Evolutionary conservation across 2,329 filamentous ascomycete species (phyloP), one percentile per base, ranked within the genome.

Genomic region (Plenodomus lindquistii): DNA sequence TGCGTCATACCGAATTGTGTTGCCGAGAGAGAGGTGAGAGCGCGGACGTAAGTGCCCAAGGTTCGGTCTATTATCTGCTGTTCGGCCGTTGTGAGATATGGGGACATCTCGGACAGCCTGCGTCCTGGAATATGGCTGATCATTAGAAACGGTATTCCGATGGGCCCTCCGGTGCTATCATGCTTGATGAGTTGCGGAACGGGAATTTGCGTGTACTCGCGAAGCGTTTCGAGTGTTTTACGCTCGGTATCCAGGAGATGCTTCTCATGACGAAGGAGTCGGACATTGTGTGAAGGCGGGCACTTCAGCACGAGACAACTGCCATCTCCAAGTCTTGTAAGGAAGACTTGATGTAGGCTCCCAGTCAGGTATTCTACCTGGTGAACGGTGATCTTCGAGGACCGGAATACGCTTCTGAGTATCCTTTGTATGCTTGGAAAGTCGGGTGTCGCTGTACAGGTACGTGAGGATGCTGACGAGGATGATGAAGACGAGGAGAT

Each of bases 1-100:
- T 75, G 73, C 8, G 78, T 67, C n/a, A 75, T 65, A 2, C 82
- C 82, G 57, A 83, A 85, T 2, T 72, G 70, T 2, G 72, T 65
- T 4, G 79, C 77, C 9, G 73, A 72, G 31, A 81, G 69, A 17
- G 75, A 67, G 2, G 73, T 71, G 34, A 83, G 73, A 11, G 65
- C 63, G 20, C 73, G 72, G 7, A 78, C 63, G 46, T 73, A 67
- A 15, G 59, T 46, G 3, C 76, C 76, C 1, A 78, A 55, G 29
- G 71, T 70, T 20, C 64, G 65, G 45, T 78, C 74, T 38, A 78
- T 73, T 10, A 52, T 52, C 1, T 55, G 64, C n/a, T 70, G 63
- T 42, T 75, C 70, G 19, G 55, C 53, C 18, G 58, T 20, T 10
- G 74, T 71, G 20, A 78, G 61, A 20, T 58, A 55, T n/a, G 58